A percentile compares a stretch with the other conserved stretches of the same genome.
These are phyloP conservation scores for Skeletonema grethae DNA, from an alignment of 108 stramenopile genomes.

Conservation along the genomic window DNA sequence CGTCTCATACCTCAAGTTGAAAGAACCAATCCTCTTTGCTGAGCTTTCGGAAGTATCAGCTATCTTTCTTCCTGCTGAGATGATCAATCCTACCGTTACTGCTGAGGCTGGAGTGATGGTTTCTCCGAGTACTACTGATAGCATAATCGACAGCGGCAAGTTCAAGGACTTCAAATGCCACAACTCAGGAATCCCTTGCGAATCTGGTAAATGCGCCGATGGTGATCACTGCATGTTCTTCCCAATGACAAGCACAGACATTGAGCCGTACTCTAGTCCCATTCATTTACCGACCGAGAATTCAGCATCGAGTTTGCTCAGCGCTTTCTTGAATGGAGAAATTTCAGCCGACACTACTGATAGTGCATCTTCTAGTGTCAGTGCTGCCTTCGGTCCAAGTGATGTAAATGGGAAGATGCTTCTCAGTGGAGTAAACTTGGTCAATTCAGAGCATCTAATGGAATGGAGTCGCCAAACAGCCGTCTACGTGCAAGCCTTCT, in stretches of 20 bases:
- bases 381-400: constrained; percentile 19
- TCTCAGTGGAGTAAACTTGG: constrained; percentile 28
- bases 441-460: constrained; percentile 14
- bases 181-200: constrained; percentile 22
- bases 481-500: constrained; percentile 29
- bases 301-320: constrained; percentile 19
- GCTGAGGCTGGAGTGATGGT: not conserved
- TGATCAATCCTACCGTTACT: constrained; percentile 1
- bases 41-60: constrained; percentile 31
- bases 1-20: constrained; percentile 29
- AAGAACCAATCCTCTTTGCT: constrained; percentile 20
- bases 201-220: constrained; percentile 20
- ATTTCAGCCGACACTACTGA: not conserved
- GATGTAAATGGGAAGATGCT: constrained; percentile 27
- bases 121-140: not conserved
- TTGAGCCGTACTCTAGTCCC: constrained; percentile 22
- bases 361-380: not conserved
- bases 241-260: constrained; percentile 12
- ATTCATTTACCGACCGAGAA: not conserved
- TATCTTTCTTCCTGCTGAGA: constrained; percentile 24
- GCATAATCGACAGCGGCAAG: constrained; percentile 3
- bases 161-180: constrained; percentile 32
- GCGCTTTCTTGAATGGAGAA: constrained; percentile 15
- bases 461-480: constrained; percentile 34
- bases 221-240: constrained; percentile 34